A percentile compares a stretch with the other conserved stretches of the same genome.
phyloP scores from a whole-genome alignment of 2,329 filamentous ascomycete genomes.

The Tolypocladium tundrense region DNA sequence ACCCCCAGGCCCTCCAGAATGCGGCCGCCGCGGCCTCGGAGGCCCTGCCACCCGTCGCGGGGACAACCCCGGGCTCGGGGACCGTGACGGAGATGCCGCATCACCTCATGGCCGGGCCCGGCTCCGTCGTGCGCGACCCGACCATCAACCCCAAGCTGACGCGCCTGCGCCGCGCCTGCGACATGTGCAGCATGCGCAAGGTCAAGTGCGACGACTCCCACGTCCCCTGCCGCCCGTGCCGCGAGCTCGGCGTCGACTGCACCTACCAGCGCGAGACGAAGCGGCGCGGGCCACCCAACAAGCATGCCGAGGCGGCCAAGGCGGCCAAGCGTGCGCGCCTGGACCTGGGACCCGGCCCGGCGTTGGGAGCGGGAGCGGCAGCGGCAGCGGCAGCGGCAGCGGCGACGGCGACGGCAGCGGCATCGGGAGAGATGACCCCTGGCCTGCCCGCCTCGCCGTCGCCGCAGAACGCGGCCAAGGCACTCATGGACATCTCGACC shows the following conservation, averaged over 20 bases:
- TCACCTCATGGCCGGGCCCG: constrained; percentile 5
- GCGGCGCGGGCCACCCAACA: constrained; percentile 48
- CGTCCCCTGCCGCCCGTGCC: constrained; percentile 46
- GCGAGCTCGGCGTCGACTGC: constrained; percentile 46
- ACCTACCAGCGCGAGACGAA: constrained; percentile 48
- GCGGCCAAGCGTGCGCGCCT: constrained; percentile 37
- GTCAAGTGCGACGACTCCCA: constrained; percentile 50
- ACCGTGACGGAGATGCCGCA: constrained; percentile 8
- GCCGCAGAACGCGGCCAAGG: constrained; percentile 37
- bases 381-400: no score
- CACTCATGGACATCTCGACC: constrained; percentile 34
- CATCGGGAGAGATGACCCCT: constrained; percentile 4
- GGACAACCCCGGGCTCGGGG: constrained; percentile 5
- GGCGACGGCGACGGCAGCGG: no score
- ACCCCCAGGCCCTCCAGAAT: constrained; percentile 27
- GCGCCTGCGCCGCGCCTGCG: constrained; percentile 47
- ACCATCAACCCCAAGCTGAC: constrained; percentile 41
- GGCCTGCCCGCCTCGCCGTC: constrained; percentile 21
- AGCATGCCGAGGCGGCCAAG: constrained; percentile 45
- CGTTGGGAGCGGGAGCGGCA: no score
- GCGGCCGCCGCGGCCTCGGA: constrained; percentile 25
- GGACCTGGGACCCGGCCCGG: constrained; percentile 15
- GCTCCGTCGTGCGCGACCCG: constrained; percentile 24
- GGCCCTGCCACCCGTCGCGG: constrained; percentile 16
- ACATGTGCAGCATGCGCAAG: constrained; percentile 52